Evolutionary conservation across 228 moss, liverwort and hornwort genomes (phyloP).

Genomic region (Sphagnum magellanicum): DNA sequence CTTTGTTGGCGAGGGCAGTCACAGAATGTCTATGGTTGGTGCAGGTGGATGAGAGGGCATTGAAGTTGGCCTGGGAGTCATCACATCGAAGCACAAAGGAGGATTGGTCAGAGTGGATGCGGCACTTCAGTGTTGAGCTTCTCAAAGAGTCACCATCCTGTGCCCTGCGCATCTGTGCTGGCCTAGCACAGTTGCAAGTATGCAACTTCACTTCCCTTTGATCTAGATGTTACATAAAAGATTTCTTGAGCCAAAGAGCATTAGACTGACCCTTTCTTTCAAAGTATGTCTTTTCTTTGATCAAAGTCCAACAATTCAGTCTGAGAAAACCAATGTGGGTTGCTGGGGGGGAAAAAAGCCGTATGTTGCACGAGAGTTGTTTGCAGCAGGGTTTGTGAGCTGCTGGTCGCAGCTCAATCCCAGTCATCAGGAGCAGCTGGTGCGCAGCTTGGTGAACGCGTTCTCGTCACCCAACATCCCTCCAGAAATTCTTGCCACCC

Average conservation of each 20-base stretch:
- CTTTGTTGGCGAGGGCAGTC: no score
- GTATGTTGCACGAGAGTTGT: conserved; percentile 87
- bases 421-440: conserved; percentile 78
- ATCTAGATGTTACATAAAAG: background rate
- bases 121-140: conserved; percentile 95
- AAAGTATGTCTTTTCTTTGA: no score
- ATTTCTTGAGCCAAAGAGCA: no score
- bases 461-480: conserved; percentile 97
- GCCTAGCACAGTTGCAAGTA: conserved; percentile 91
- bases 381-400: conserved; percentile 98
- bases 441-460: conserved; percentile 87
- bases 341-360: conserved; percentile 49
- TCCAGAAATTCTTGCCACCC: conserved; percentile 90
- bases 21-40: background rate
- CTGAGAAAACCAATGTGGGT: no score
- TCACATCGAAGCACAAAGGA: conserved; percentile 96
- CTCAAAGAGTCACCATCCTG: conserved; percentile 96
- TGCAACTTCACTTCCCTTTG: background rate
- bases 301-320: no score
- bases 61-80: conserved; percentile 91
- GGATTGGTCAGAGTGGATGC: conserved; percentile 99
- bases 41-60: conserved; percentile 79
- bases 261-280: no score
- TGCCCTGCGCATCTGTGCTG: conserved; percentile 87
- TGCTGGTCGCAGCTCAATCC: conserved; percentile 94